phyloP scores from a whole-genome alignment of 169 alveolate genomes.

The Plasmodium relictum region DNA sequence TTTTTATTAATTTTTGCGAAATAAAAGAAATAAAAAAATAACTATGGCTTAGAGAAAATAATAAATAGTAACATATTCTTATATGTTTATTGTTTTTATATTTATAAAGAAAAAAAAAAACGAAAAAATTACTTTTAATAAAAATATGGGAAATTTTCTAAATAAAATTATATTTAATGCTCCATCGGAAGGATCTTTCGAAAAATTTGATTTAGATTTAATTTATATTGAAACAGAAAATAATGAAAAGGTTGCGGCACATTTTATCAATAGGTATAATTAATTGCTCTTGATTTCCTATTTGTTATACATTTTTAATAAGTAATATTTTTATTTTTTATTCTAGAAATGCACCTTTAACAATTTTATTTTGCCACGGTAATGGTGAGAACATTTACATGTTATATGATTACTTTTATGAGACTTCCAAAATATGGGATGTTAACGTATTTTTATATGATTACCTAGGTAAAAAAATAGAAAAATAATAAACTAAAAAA shows the following conservation, averaged over 20 bases:
- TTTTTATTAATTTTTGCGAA: too few relatives aligned
- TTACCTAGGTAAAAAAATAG: slow-evolving; percentile 55
- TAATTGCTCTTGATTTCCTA: neutral
- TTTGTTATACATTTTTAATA: slow-evolving; percentile 9
- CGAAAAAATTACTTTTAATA: neutral
- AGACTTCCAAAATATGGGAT: slow-evolving; percentile 66
- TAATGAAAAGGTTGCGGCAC: slow-evolving; percentile 63
- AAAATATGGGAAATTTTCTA: slow-evolving; percentile 55
- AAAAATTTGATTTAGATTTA: slow-evolving; percentile 67
- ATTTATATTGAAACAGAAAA: slow-evolving; percentile 59
- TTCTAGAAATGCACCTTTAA: slow-evolving; percentile 59
- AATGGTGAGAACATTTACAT: slow-evolving; percentile 74
- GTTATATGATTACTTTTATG: slow-evolving; percentile 71
- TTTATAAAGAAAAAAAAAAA: neutral
- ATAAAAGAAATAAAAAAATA: too few relatives aligned
- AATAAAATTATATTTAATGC: slow-evolving; percentile 60
- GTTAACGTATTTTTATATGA: slow-evolving; percentile 66
- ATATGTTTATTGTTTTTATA: too few relatives aligned
- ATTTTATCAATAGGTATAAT: slow-evolving; percentile 63
- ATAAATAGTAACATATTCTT: too few relatives aligned
- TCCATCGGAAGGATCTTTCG: slow-evolving; percentile 58
- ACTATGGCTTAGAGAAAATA: too few relatives aligned
- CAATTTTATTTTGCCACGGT: slow-evolving; percentile 72
- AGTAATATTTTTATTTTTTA: slow-evolving; percentile 4
- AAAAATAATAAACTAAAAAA: neutral